These are phyloP conservation scores for Cladophialophora chaetospira DNA, from an alignment of 2,329 filamentous ascomycete species.

Conservation along the genomic window DNA sequence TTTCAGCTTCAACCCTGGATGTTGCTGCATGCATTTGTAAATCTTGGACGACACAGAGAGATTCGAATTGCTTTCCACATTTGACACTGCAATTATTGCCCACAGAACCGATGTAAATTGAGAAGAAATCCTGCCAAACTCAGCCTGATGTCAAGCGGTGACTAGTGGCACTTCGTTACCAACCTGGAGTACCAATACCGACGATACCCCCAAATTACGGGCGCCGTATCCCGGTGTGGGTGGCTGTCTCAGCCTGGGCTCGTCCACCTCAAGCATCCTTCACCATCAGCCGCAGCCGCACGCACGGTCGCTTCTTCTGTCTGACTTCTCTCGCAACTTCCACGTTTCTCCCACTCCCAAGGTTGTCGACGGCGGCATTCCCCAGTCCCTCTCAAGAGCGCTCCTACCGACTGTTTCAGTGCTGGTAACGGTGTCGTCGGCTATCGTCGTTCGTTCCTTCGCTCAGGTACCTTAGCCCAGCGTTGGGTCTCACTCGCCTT, in stretches of 20 bases:
- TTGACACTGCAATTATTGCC: background rate
- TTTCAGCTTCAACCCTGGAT: constrained; percentile 2
- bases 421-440: background rate
- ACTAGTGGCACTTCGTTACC: constrained; percentile 1
- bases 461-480: constrained; percentile 8
- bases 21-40: background rate
- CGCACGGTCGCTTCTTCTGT: background rate
- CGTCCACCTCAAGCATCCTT: constrained; percentile 1
- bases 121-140: background rate
- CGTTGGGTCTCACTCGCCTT: constrained; percentile 8
- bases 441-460: background rate
- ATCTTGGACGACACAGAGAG: background rate
- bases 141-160: background rate
- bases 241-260: background rate
- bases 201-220: constrained; percentile 3
- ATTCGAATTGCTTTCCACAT: background rate
- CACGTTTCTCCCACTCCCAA: constrained; percentile 6
- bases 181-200: constrained; percentile 1
- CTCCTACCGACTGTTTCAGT: background rate
- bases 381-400: background rate
- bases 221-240: background rate
- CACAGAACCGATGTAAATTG: background rate
- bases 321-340: constrained; percentile 2
- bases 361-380: background rate
- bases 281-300: constrained; percentile 14